phyloP scores from a whole-genome alignment of 345 rosid genomes.

The Pistacia vera region DNA sequence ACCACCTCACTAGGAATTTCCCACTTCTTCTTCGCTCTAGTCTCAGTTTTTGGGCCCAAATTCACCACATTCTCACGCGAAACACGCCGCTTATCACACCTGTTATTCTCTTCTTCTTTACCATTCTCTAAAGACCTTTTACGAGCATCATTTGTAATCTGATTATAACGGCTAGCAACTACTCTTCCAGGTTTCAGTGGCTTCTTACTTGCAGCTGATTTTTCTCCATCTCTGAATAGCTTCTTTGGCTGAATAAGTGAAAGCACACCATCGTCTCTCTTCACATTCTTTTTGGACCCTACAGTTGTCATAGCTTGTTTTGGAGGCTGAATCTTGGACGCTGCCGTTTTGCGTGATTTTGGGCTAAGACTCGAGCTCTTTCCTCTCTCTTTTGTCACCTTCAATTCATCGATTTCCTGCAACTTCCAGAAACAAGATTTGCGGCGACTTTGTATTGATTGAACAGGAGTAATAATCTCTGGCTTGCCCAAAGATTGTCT shows the following conservation, averaged over 20 bases:
- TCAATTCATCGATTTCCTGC: constrained; percentile 72
- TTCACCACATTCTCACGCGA: constrained; percentile 39
- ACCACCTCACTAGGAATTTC: constrained; percentile 73
- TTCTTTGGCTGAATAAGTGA: constrained; percentile 71
- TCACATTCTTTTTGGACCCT: constrained; percentile 59
- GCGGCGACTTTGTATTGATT: constrained; percentile 68
- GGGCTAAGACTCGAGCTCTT: constrained; percentile 82
- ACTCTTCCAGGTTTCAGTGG: constrained; percentile 65
- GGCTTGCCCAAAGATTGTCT: constrained; percentile 39
- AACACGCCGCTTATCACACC: constrained; percentile 65
- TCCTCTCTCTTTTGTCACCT: constrained; percentile 64
- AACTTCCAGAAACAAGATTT: constrained; percentile 92
- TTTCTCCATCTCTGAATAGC: constrained; percentile 83
- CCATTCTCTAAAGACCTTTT: constrained; percentile 71
- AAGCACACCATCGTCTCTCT: constrained; percentile 67
- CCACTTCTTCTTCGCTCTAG: constrained; percentile 87
- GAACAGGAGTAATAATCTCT: constrained; percentile 62
- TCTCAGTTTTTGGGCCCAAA: constrained; percentile 33
- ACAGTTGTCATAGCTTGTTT: constrained; percentile 76
- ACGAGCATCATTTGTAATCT: constrained; percentile 44
- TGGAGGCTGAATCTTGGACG: constrained; percentile 40
- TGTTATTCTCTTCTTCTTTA: constrained; percentile 57
- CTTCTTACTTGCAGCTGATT: constrained; percentile 52
- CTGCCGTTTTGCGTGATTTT: constrained; percentile 54
- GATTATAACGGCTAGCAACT: constrained; percentile 80